Base-by-base conservation (phyloP, 768 basidiomycete genomes). In the Lentinula guzmanii region DNA sequence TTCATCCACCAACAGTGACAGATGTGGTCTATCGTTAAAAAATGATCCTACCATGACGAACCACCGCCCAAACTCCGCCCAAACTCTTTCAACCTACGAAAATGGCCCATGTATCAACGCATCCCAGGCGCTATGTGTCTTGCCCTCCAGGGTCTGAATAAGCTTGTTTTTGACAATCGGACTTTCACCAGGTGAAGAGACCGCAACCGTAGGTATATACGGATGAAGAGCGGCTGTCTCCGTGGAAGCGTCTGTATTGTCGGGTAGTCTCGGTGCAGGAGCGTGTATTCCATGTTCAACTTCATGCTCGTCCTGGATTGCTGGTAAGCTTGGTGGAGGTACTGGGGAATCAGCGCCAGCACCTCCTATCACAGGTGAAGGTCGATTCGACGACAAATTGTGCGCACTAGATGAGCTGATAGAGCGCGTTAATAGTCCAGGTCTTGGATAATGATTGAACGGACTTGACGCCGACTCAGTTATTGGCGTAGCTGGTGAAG, bases 21-120 rank as follows among this genome's bases (percentile, higher is more conserved):
- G 28, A 28, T 28, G 28, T 28, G 28, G 28, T 28, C 28, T 28
- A 28, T 28, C 28, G 28, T 28, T 28, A 28, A 28, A 28, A 28
- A 24, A 24, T 24, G 24, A 24, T 24, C 24, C 24, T 37, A 7
- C 37, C 37, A 39, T 8, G 13, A 39, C 37, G 37, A 39, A 3
- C 37, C 37, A 39, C 37, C 3, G 13, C 37, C 7, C 24, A 24
- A 2, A 24, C 24, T 24, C 24, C 24, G 24, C 37, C 7, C 37
- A 39, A 39, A 8, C 7, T 39, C 37, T 13, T 8, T 2, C 5
- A 13, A 39, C 37, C 37, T 48, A 58, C 56, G 56, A 58, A 46
- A 58, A 58, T 15, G 56, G 45, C 11, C 56, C 56, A n/a, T 58
- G 56, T 31, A 58, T 58, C 41, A 58, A 34, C 31, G 56, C 56